Percentiles rank a stretch among this genome's conserved stretches.
These are phyloP conservation scores for Hansenula lynferdii DNA, from an alignment of 1,139 yeast genomes.

Conservation along the genomic window DNA sequence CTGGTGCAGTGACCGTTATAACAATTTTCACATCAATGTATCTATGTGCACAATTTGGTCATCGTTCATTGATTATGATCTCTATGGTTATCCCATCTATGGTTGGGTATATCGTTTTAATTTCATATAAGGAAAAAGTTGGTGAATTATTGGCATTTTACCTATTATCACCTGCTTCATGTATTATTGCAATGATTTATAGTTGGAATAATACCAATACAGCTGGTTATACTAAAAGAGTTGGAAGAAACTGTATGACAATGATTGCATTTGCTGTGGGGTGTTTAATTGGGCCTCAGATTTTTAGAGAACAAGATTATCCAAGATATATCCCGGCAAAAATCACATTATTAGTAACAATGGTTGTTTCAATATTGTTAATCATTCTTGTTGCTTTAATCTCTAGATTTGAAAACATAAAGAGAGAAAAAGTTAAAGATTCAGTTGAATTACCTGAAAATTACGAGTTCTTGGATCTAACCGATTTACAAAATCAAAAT, in stretches of 20 bases:
- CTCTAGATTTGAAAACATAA: constrained; percentile 26
- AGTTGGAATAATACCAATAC: constrained; percentile 33
- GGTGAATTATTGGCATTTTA: constrained; percentile 38
- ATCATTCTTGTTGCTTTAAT: constrained; percentile 26
- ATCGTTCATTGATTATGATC: constrained; percentile 28
- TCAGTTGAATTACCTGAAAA: constrained; percentile 28
- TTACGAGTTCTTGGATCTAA: constrained; percentile 44
- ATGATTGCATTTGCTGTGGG: constrained; percentile 36
- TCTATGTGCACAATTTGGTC: constrained; percentile 18
- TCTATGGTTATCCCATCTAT: constrained; percentile 37
- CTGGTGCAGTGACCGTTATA: constrained; percentile 36
- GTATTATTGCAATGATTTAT: constrained; percentile 37
- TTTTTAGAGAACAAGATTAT: constrained; percentile 34
- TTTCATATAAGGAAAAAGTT: constrained; percentile 30
- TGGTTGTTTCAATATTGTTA: constrained; percentile 22
- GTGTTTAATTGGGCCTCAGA: constrained; percentile 40
- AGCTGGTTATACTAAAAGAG: constrained; percentile 37
- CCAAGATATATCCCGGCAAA: constrained; percentile 43
- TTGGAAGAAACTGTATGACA: constrained; percentile 37
- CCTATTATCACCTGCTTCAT: constrained; percentile 32
- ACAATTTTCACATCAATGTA: constrained; percentile 30
- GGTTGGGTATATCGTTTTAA: constrained; percentile 39
- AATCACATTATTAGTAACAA: constrained; percentile 42
- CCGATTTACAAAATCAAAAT: constrained; percentile 43
- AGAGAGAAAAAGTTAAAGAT: constrained; percentile 21